phyloP scores from a whole-genome alignment of 768 basidiomycete species.

The Rhizopogon sp. region DNA sequence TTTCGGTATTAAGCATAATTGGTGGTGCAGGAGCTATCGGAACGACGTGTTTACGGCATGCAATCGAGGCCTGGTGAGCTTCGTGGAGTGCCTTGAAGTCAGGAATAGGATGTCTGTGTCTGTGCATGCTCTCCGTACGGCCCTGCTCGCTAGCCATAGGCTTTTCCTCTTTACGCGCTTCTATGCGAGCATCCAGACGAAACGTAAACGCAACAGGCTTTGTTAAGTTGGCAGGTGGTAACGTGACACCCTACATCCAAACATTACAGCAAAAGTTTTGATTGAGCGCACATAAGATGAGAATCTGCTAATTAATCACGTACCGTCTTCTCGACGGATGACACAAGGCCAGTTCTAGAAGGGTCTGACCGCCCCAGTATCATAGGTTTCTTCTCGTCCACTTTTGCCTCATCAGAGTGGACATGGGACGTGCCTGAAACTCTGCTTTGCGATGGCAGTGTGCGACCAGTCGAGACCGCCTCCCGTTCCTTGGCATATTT shows the following conservation, averaged over 20 bases:
- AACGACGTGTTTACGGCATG: constrained; percentile 40
- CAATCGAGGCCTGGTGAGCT: constrained; percentile 30
- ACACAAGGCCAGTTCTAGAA: constrained; percentile 16
- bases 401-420: constrained; percentile 1
- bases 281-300: constrained; percentile 21
- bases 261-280: constrained; percentile 4
- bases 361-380: constrained; percentile 10
- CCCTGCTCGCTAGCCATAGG: constrained; percentile 2
- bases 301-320: constrained; percentile 20
- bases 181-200: constrained; percentile 42
- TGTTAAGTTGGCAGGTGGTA: constrained; percentile 30
- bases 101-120: constrained; percentile 34
- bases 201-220: constrained; percentile 51
- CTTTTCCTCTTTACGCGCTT: constrained; percentile 39
- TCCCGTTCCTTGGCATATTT: constrained; percentile 6
- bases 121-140: constrained; percentile 11
- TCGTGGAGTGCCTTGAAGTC: constrained; percentile 54
- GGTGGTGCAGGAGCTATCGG: constrained; percentile 42
- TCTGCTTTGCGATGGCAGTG: background rate
- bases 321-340: constrained; percentile 27
- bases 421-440: constrained; percentile 4
- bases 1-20: constrained; percentile 47
- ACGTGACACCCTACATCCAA: constrained; percentile 19
- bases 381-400: background rate
- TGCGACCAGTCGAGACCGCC: constrained; percentile 1